phyloP scores from a whole-genome alignment of 768 basidiomycete species.

The Glaciozyma antarctica region DNA sequence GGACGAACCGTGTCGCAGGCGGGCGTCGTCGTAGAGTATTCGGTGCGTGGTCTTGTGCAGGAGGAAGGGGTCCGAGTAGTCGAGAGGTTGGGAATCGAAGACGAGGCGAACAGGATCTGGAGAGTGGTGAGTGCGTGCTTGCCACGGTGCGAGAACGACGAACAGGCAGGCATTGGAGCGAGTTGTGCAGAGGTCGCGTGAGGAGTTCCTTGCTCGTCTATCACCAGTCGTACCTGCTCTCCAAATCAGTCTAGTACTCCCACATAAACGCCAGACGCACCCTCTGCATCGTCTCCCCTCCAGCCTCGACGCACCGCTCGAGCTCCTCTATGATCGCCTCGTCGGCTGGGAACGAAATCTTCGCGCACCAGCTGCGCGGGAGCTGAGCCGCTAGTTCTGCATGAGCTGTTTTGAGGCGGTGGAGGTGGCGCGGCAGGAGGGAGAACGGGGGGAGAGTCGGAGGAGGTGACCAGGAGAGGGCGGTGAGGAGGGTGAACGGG shows the following conservation, averaged over 20 bases:
- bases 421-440: constrained; percentile 9
- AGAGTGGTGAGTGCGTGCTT: neutral
- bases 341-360: neutral
- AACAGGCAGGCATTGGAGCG: constrained; percentile 10
- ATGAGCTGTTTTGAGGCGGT: constrained; percentile 7
- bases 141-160: neutral
- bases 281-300: constrained; percentile 3
- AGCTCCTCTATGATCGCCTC: neutral
- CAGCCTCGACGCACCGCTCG: constrained; percentile 2
- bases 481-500: no score
- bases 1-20: no score
- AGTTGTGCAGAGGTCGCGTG: neutral
- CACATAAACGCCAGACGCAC: neutral
- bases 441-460: neutral
- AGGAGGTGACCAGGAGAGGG: no score
- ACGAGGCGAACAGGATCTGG: constrained; percentile 18
- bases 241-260: no score
- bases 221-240: no score
- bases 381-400: neutral
- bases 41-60: constrained; percentile 13
- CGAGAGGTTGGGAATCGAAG: constrained; percentile 9
- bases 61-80: constrained; percentile 14
- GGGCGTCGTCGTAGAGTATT: constrained; percentile 11
- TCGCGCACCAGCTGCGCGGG: constrained; percentile 13
- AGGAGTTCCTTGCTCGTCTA: no score